phyloP scores from a whole-genome alignment of 2,329 filamentous ascomycete species.

The Aspergillus neoniger region DNA sequence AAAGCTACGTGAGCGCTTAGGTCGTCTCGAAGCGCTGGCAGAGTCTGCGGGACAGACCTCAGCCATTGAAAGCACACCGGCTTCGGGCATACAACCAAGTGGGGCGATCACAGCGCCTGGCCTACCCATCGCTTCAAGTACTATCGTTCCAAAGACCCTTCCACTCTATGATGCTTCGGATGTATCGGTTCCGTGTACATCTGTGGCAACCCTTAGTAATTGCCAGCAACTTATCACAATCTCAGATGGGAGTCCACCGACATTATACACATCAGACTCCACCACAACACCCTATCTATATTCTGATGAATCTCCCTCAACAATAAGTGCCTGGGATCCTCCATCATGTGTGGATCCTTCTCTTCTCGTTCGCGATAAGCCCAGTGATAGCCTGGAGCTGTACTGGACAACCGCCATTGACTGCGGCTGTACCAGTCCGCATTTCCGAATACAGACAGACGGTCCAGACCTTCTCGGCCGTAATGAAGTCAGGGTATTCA shows the following conservation, averaged over 20 bases:
- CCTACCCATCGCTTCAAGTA: not conserved
- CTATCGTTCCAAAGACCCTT: not conserved
- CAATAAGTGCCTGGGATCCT: not conserved
- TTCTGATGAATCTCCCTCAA: not conserved
- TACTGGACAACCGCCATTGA: conserved; percentile 17
- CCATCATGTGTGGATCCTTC: conserved; percentile 10
- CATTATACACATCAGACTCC: not conserved
- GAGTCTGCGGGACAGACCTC: conserved; percentile 3
- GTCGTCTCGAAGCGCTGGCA: conserved; percentile 19
- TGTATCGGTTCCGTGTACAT: conserved; percentile 3
- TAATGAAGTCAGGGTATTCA: conserved; percentile 16
- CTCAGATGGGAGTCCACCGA: not conserved
- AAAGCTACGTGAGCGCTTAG: conserved; percentile 20
- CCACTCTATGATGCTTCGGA: conserved; percentile 3
- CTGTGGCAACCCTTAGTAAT: not conserved
- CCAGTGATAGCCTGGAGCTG: not conserved
- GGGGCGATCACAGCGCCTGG: not conserved
- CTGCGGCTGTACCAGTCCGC: conserved; percentile 20
- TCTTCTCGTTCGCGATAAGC: conserved; percentile 6
- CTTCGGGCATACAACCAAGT: not conserved
- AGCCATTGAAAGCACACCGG: not conserved
- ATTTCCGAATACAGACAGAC: conserved; percentile 16
- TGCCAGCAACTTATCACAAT: conserved; percentile 2
- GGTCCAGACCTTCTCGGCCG: not conserved
- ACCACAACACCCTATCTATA: not conserved